A percentile compares a stretch with the other conserved stretches of the same genome.
Conservation (phyloP, 2,329 filamentous ascomycete genomes). For the Ophiostoma novo-ulmi region DNA sequence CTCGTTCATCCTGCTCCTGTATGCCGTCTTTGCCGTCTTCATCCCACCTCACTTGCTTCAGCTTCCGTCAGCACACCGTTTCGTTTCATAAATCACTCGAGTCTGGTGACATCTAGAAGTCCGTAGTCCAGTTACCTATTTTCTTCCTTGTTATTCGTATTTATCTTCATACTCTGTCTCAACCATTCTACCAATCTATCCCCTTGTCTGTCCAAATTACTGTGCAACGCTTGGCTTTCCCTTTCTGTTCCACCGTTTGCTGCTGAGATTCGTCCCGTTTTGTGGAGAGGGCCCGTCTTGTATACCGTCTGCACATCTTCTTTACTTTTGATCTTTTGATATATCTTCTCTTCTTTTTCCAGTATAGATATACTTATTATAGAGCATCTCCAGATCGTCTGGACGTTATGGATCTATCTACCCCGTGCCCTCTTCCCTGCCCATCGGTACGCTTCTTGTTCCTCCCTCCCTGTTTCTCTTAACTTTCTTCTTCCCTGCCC, state of each 20-base stretch:
- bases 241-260: neutral
- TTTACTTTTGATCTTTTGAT: neutral
- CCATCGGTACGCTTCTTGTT: neutral
- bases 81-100: neutral
- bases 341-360: neutral
- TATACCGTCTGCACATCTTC: neutral
- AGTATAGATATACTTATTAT: neutral
- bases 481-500: neutral
- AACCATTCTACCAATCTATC: neutral
- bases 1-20: neutral
- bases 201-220: neutral
- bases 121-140: neutral
- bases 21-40: neutral
- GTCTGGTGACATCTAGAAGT: neutral
- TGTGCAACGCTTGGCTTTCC: slow-evolving; percentile 10
- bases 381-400: neutral
- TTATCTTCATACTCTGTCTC: neutral
- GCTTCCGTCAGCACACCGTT: neutral
- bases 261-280: neutral
- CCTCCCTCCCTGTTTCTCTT: neutral
- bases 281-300: neutral
- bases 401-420: slow-evolving; percentile 7
- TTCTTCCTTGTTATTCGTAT: too few species aligned
- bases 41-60: neutral
- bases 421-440: neutral